phyloP scores from a whole-genome alignment of 2,329 filamentous ascomycete species.

The Dactylellina parvicollis region DNA sequence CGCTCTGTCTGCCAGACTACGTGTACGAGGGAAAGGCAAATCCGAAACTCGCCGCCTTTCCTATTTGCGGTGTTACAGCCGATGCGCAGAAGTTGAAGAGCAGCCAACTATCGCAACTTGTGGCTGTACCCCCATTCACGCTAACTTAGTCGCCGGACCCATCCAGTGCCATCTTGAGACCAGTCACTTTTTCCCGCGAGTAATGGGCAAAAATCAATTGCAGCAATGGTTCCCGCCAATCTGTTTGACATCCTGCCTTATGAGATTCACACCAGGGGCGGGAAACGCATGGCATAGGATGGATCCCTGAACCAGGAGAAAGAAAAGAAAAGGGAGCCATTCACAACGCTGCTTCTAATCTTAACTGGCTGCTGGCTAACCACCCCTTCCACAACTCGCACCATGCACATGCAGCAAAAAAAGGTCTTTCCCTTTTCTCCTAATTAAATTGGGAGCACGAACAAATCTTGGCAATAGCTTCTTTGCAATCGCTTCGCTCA shows the following conservation, averaged over 20 bases:
- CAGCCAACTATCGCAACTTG: slow-evolving; percentile 25
- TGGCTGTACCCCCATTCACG: slow-evolving; percentile 11
- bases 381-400: slow-evolving; percentile 29
- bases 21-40: slow-evolving; percentile 28
- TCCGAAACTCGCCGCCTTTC: slow-evolving; percentile 53
- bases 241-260: slow-evolving; percentile 52
- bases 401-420: slow-evolving; percentile 31
- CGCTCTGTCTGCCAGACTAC: slow-evolving; percentile 2
- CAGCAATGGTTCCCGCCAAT: slow-evolving; percentile 32
- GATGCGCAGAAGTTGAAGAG: slow-evolving; percentile 26
- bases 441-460: slow-evolving; percentile 22
- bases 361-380: slow-evolving; percentile 25
- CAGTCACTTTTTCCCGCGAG: slow-evolving; percentile 8
- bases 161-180: slow-evolving; percentile 27
- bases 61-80: slow-evolving; percentile 38
- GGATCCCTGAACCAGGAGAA: slow-evolving; percentile 44
- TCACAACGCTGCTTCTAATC: slow-evolving; percentile 15
- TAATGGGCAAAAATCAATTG: slow-evolving; percentile 8
- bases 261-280: slow-evolving; percentile 35
- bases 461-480: slow-evolving; percentile 48
- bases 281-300: slow-evolving; percentile 34
- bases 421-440: slow-evolving; percentile 37
- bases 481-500: slow-evolving; percentile 27
- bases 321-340: slow-evolving; percentile 31
- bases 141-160: slow-evolving; percentile 18